Evolutionary conservation across 805 yeast genomes (phyloP).

Genomic region (Tetrapisispora phaffii): DNA sequence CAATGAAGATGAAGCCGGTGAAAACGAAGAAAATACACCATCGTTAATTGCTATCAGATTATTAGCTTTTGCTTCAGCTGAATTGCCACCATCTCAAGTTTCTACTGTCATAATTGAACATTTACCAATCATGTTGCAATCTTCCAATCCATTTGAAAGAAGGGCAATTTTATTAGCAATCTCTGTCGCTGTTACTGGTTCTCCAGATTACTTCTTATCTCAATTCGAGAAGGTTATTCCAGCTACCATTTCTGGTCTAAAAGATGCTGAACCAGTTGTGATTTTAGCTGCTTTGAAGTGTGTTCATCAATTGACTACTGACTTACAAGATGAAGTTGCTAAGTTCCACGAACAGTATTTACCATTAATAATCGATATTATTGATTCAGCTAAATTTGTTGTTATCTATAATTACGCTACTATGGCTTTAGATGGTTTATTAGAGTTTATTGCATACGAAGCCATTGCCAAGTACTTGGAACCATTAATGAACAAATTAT

Average conservation of each 20-base stretch:
- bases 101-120: slow-evolving; percentile 67
- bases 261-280: slow-evolving; percentile 65
- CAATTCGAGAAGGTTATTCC: slow-evolving; percentile 69
- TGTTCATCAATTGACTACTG: slow-evolving; percentile 66
- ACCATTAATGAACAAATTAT: slow-evolving; percentile 81
- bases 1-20: slow-evolving; percentile 81
- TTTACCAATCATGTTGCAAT: slow-evolving; percentile 45
- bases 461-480: slow-evolving; percentile 74
- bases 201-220: slow-evolving; percentile 81
- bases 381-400: slow-evolving; percentile 75
- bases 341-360: slow-evolving; percentile 72
- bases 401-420: slow-evolving; percentile 87
- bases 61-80: slow-evolving; percentile 65
- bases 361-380: slow-evolving; percentile 77
- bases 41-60: slow-evolving; percentile 69
- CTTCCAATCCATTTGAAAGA: slow-evolving; percentile 65
- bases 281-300: slow-evolving; percentile 80
- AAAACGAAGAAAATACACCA: slow-evolving; percentile 84
- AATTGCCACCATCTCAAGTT: slow-evolving; percentile 88
- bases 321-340: slow-evolving; percentile 77
- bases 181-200: slow-evolving; percentile 80
- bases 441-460: slow-evolving; percentile 84
- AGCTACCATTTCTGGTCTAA: slow-evolving; percentile 63
- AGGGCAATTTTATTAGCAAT: slow-evolving; percentile 79
- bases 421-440: slow-evolving; percentile 78